phyloP scores from a whole-genome alignment of 2,329 filamentous ascomycete species.

The Chrysoporthe puriensis region DNA sequence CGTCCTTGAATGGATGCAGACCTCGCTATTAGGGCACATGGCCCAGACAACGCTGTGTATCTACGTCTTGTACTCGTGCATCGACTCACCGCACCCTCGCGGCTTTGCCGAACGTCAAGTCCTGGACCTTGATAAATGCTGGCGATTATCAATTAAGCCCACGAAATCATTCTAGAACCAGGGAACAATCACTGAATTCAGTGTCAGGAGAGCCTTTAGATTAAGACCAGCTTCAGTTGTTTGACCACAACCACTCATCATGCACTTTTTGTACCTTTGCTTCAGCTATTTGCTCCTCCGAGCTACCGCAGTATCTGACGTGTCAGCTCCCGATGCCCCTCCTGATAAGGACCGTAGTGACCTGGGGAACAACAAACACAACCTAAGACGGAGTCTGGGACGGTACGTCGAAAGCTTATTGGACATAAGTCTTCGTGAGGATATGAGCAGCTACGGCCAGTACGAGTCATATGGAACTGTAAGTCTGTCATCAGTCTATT shows the following conservation, averaged over 20 bases:
- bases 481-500: neutral
- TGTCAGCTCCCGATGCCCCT: neutral
- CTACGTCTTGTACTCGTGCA: no score
- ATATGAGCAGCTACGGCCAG: neutral
- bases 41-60: no score
- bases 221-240: neutral
- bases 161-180: neutral
- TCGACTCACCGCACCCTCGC: no score
- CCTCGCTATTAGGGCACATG: no score
- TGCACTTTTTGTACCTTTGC: neutral
- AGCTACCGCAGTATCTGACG: neutral
- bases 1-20: no score
- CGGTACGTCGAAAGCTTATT: neutral
- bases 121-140: no score
- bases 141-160: neutral
- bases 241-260: neutral
- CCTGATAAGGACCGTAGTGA: neutral
- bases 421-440: neutral
- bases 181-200: neutral
- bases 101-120: no score
- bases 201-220: neutral
- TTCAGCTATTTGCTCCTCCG: neutral
- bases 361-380: neutral
- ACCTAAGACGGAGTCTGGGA: neutral
- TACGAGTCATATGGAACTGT: neutral